Evolutionary conservation across 176 grass and related monocot genomes (phyloP), one percentile per base, ranked within the genome.

Genomic region (Alloteropsis semialata): DNA sequence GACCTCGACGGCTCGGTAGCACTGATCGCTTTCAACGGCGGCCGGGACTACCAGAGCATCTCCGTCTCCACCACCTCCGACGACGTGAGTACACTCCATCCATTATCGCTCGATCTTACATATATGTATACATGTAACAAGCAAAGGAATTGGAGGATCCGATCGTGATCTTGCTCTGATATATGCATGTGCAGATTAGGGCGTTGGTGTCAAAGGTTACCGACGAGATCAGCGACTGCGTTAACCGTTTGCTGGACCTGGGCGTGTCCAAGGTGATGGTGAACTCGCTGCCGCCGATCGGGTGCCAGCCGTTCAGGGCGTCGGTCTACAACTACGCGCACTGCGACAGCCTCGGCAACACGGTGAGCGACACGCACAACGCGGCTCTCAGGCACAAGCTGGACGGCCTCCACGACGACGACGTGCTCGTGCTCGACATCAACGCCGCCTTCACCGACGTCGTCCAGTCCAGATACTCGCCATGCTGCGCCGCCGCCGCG

Each of bases 201-300:
- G 6, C 13, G 10, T 24, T 69, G 0, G 4, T 24, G 6, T 12
- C 5, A 1, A 12, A 15, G 7, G 49, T 82, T 3, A 72, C 66
- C 0, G 13, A 33, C 19, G 54, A 8, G 16, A 82, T 72, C 19
- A 11, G 6, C 3, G 39, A 30, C 0, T 21, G 8, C 67, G 53
- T 60, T 18, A 1, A n/a, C 1, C 39, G 67, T 12, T 54, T 82
- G 29, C 54, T n/a, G 1, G 32, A 34, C 21, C 38, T 82, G 14
- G 80, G 80, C 2, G 80, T 45, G 13, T n/a, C 5, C 28, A 82
- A 82, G 38, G 57, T 82, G 0, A 19, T 82, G 3, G 80, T 81
- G 9, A 51, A 82, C 24, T 10, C 56, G 28, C 8, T 72, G 80
- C 67, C 55, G 19, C 67, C 68, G 3, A 0, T 60, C 2, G 80